Percentiles rank a stretch among this genome's conserved stretches.
These are phyloP conservation scores for Penicillium crystallinum DNA, from an alignment of 495 filamentous ascomycete genomes.

Conservation along the genomic window DNA sequence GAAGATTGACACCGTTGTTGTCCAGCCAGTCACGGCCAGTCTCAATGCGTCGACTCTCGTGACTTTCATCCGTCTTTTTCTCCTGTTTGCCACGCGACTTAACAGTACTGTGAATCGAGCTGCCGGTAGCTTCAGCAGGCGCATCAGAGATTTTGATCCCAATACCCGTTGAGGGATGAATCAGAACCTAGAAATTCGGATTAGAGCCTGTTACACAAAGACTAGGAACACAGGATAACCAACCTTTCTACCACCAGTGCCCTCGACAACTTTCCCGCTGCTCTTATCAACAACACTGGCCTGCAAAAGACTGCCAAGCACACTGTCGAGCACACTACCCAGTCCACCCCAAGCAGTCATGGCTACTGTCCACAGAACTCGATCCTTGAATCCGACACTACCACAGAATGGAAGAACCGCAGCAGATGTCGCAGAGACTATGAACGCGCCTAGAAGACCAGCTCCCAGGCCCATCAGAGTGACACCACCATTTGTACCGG, in stretches of 20 bases:
- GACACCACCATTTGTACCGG: conserved; percentile 90
- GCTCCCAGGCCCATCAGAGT: conserved; percentile 66
- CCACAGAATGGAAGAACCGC: conserved; percentile 66
- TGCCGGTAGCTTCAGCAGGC: conserved; percentile 7
- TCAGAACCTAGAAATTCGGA: conserved; percentile 29
- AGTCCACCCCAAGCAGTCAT: conserved; percentile 66
- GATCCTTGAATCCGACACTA: conserved; percentile 44
- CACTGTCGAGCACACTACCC: conserved; percentile 79
- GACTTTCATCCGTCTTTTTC: conserved; percentile 29
- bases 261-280: conserved; percentile 84
- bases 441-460: conserved; percentile 67
- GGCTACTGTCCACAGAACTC: conserved; percentile 51
- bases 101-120: conserved; percentile 14
- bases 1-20: conserved; percentile 89
- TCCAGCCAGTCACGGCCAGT: conserved; percentile 73
- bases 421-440: conserved; percentile 61
- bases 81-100: conserved; percentile 19
- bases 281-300: conserved; percentile 79
- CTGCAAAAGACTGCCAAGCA: conserved; percentile 82
- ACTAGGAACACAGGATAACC: conserved; percentile 6
- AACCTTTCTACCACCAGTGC: conserved; percentile 75
- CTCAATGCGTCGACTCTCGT: conserved; percentile 66
- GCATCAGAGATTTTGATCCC: not conserved
- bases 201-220: not conserved
- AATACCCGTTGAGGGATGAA: conserved; percentile 29